Evolutionary conservation across 441 rosid genomes (phyloP).

Genomic region (Kokia cookei): DNA sequence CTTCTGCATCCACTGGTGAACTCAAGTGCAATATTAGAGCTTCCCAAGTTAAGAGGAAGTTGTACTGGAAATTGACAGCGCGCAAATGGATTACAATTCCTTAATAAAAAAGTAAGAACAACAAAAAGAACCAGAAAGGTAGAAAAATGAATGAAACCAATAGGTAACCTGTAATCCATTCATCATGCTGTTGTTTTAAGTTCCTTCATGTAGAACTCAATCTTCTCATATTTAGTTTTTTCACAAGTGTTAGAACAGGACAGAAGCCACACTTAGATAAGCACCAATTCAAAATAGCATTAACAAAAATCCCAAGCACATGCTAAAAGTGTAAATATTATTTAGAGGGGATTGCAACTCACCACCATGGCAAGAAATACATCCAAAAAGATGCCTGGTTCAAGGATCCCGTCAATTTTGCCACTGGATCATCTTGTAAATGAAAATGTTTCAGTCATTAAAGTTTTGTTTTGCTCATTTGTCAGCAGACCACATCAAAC

Average conservation of each 20-base stretch:
- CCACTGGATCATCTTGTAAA: constrained; percentile 69
- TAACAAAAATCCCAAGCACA: constrained; percentile 9
- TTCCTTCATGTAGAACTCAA: background rate
- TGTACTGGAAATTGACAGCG: constrained; percentile 40
- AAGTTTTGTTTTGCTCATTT: constrained; percentile 19
- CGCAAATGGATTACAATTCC: constrained; percentile 4
- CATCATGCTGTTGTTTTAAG: background rate
- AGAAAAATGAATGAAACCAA: background rate
- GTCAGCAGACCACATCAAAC: constrained; percentile 20
- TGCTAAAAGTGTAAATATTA: constrained; percentile 1
- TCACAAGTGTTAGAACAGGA: background rate
- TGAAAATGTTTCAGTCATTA: constrained; percentile 19
- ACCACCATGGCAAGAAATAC: constrained; percentile 71
- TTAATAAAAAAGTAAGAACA: background rate
- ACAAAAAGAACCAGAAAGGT: background rate
- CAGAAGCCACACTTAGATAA: background rate
- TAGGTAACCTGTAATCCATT: background rate
- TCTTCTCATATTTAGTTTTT: background rate
- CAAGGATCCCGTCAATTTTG: constrained; percentile 59
- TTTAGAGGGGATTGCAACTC: constrained; percentile 19
- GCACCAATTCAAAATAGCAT: background rate
- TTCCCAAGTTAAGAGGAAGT: constrained; percentile 86
- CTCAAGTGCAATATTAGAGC: constrained; percentile 74
- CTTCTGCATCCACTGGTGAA: constrained; percentile 85
- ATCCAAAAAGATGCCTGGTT: constrained; percentile 43